These are phyloP conservation scores for Diddensiella santjacobensis DNA, from an alignment of 805 yeast species.

Conservation along the genomic window DNA sequence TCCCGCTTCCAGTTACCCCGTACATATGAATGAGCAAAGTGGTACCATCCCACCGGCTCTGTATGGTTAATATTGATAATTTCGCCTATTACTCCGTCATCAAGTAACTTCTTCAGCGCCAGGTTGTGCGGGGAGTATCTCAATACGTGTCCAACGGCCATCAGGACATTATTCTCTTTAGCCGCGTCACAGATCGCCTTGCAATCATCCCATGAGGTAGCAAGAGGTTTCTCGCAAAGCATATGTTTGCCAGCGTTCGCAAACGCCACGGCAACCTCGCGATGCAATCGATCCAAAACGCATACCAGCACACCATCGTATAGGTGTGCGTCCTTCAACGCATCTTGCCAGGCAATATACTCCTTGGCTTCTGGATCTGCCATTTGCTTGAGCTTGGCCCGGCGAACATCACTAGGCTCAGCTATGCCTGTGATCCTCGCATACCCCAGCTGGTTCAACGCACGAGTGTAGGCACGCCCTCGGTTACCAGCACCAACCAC, in stretches of 20 bases:
- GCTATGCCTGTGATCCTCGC: slow-evolving; percentile 22
- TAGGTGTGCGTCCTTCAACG: slow-evolving; percentile 16
- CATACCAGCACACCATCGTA: slow-evolving; percentile 26
- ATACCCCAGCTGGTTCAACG: slow-evolving; percentile 17
- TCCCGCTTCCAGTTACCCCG: slow-evolving; percentile 29
- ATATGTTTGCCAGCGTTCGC: slow-evolving; percentile 25
- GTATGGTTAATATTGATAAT: slow-evolving; percentile 28
- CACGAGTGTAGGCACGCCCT: slow-evolving; percentile 20
- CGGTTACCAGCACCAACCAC: slow-evolving; percentile 24
- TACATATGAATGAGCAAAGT: slow-evolving; percentile 30
- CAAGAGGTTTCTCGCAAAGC: slow-evolving; percentile 29
- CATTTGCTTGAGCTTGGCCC: slow-evolving; percentile 12
- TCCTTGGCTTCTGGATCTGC: slow-evolving; percentile 10
- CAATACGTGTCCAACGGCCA: slow-evolving; percentile 29
- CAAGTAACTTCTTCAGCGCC: slow-evolving; percentile 23
- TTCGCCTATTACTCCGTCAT: slow-evolving; percentile 23
- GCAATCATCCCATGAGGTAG: slow-evolving; percentile 26
- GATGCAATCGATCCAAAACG: slow-evolving; percentile 26
- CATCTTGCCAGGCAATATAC: slow-evolving; percentile 23
- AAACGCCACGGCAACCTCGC: slow-evolving; percentile 27
- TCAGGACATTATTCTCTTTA: slow-evolving; percentile 21
- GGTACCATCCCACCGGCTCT: slow-evolving; percentile 29
- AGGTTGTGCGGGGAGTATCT: slow-evolving; percentile 28
- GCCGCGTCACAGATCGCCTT: slow-evolving; percentile 23
- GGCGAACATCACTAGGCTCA: slow-evolving; percentile 19